phyloP scores from a whole-genome alignment of 495 filamentous ascomycete genomes.

The Podospora appendiculata region DNA sequence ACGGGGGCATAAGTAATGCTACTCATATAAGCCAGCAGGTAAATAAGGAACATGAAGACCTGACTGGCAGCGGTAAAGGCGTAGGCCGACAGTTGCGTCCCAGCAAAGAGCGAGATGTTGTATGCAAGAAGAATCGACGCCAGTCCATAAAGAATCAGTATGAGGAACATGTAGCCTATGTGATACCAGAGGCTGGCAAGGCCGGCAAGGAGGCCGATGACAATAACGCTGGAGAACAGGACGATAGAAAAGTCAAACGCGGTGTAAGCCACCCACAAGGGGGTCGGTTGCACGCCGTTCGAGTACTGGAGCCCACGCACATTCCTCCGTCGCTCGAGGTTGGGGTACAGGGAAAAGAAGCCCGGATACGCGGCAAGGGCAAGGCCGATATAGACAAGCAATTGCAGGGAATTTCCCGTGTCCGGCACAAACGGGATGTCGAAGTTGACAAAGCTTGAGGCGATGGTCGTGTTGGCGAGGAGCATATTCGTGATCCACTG shows the following conservation, averaged over 20 bases:
- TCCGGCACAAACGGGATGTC: conserved; percentile 57
- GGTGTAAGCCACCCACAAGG: conserved; percentile 73
- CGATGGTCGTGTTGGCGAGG: conserved; percentile 57
- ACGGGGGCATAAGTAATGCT: conserved; percentile 61
- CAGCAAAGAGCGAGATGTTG: conserved; percentile 57
- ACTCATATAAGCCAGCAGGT: conserved; percentile 65
- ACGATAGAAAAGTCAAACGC: conserved; percentile 70
- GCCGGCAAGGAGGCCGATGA: conserved; percentile 50
- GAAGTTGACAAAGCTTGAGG: conserved; percentile 59
- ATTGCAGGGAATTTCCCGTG: conserved; percentile 65
- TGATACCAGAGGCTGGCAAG: conserved; percentile 61
- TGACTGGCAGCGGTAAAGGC: conserved; percentile 64
- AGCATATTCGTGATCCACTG: conserved; percentile 66
- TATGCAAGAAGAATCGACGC: conserved; percentile 65
- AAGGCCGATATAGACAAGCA: conserved; percentile 71
- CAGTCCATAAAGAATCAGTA: conserved; percentile 69
- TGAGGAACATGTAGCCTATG: conserved; percentile 65
- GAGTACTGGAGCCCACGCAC: conserved; percentile 82
- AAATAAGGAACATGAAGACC: conserved; percentile 64
- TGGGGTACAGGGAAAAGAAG: conserved; percentile 83
- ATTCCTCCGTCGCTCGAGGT: conserved; percentile 64
- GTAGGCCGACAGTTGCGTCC: conserved; percentile 33
- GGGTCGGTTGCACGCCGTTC: conserved; percentile 65
- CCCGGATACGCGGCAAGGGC: conserved; percentile 69
- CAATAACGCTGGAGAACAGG: conserved; percentile 51